These are phyloP conservation scores for Tuber melanosporum DNA, from an alignment of 495 filamentous ascomycete species.

Conservation along the genomic window DNA sequence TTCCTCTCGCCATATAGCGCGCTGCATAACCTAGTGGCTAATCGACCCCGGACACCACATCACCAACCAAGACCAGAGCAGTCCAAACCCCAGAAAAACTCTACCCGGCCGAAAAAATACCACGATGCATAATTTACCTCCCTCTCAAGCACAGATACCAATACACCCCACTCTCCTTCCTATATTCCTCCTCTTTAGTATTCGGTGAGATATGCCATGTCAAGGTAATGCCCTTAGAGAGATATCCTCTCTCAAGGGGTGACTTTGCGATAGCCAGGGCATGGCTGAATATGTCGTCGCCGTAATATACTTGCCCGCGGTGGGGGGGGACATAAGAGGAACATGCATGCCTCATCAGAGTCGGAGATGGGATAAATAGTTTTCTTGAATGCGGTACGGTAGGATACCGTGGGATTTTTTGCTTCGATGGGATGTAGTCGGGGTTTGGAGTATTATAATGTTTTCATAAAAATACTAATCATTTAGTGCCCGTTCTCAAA, in stretches of 20 bases:
- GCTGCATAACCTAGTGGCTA: background rate
- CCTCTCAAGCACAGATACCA: background rate
- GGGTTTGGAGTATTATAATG: too few relatives aligned
- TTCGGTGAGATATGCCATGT: background rate
- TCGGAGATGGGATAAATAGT: background rate
- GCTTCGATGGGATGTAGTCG: too few relatives aligned
- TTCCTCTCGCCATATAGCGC: background rate
- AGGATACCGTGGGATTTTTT: too few relatives aligned
- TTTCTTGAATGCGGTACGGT: too few relatives aligned
- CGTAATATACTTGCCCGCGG: background rate
- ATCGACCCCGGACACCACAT: background rate
- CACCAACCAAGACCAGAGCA: background rate
- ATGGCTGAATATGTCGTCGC: background rate
- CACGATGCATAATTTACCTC: background rate
- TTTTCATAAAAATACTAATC: too few relatives aligned
- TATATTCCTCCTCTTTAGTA: background rate
- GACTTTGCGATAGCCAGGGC: background rate
- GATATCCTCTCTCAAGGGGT: background rate
- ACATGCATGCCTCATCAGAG: background rate
- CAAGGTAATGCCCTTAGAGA: background rate
- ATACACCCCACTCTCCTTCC: background rate
- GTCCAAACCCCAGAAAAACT: background rate
- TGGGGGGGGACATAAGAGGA: background rate
- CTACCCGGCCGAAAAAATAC: background rate
- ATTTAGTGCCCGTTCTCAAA: too few relatives aligned